Conservation (phyloP, 2,329 filamentous ascomycete genomes). For the Coniochaeta sp. region DNA sequence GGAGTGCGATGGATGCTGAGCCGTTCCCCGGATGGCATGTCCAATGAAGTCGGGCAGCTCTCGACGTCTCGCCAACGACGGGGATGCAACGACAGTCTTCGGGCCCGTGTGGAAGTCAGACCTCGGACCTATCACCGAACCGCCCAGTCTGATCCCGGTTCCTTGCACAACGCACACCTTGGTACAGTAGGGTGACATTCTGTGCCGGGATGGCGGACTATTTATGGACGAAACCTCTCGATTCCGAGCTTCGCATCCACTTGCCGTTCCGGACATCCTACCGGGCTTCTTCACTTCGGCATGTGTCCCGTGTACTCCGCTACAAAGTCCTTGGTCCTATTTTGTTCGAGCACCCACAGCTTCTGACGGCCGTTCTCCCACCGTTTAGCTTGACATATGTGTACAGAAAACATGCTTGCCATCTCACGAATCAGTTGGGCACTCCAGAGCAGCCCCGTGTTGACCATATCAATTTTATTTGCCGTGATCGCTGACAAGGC, state of each 20-base stretch:
- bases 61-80: background rate
- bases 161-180: background rate
- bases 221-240: background rate
- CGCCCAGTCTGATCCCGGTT: background rate
- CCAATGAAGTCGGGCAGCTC: background rate
- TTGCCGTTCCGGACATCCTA: background rate
- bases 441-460: no score
- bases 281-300: background rate
- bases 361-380: no score
- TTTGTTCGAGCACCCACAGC: background rate
- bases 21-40: background rate
- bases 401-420: no score
- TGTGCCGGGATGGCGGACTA: background rate
- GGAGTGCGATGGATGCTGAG: background rate
- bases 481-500: no score
- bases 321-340: background rate
- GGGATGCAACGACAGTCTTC: background rate
- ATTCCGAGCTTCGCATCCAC: background rate
- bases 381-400: no score
- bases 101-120: background rate
- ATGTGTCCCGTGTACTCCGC: background rate
- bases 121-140: background rate
- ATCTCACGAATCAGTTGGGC: no score
- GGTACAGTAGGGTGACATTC: background rate
- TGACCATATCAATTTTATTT: no score